Evolutionary conservation across 106 monocot species (phyloP).

Genomic region (Platanthera guangdongensis): DNA sequence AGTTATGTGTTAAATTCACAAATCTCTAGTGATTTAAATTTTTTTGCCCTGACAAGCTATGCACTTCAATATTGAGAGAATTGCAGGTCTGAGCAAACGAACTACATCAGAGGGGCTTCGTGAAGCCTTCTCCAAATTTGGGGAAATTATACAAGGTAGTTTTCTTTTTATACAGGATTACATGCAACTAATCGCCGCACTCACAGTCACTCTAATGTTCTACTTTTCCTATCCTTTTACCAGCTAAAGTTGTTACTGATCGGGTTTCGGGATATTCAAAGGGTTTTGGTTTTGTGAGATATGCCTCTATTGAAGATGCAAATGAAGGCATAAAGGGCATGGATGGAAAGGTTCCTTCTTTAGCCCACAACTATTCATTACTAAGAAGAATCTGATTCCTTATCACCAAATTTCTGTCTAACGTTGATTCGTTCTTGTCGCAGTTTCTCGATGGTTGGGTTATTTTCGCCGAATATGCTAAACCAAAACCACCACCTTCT

Average conservation of each 20-base stretch:
- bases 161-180: background rate
- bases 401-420: background rate
- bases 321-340: slow-evolving; percentile 59
- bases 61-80: background rate
- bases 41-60: background rate
- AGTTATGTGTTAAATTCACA: background rate
- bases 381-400: background rate
- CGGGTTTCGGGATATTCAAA: slow-evolving; percentile 62
- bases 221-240: slow-evolving; percentile 5
- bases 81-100: slow-evolving; percentile 61
- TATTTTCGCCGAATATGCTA: slow-evolving; percentile 91
- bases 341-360: slow-evolving; percentile 50
- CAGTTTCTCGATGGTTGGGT: slow-evolving; percentile 99
- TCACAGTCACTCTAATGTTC: background rate
- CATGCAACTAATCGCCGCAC: background rate
- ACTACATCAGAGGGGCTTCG: slow-evolving; percentile 65
- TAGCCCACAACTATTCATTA: background rate
- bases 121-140: slow-evolving; percentile 55
- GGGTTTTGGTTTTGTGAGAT: slow-evolving; percentile 70
- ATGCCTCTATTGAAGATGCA: slow-evolving; percentile 47
- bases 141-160: slow-evolving; percentile 50
- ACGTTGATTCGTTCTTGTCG: background rate
- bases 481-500: slow-evolving; percentile 48
- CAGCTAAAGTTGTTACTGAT: slow-evolving; percentile 71
- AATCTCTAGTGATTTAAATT: background rate